A percentile compares a stretch with the other conserved stretches of the same genome.
Conservation (phyloP, 345 rosid genomes). For the Cardamine chenopodiifolia region DNA sequence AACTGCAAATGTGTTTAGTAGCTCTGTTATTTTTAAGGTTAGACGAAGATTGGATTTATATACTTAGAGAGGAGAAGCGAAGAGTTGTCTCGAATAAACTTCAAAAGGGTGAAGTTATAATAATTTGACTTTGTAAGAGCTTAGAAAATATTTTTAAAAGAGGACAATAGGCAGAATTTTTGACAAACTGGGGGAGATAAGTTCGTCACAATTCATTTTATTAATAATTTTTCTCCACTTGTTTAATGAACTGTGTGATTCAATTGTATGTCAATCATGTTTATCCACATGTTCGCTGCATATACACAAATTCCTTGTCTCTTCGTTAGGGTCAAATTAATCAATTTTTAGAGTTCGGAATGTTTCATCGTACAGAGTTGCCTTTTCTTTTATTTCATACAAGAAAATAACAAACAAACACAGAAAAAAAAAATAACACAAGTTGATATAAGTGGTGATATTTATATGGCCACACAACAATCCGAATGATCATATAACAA, state of each 20-base stretch:
- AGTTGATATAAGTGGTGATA: constrained; percentile 13
- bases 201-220: neutral
- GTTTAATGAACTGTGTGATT: constrained; percentile 13
- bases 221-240: neutral
- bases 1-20: neutral
- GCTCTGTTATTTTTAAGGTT: neutral
- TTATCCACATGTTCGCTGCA: constrained; percentile 27
- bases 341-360: constrained; percentile 23
- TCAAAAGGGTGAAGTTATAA: neutral
- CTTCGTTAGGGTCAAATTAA: constrained; percentile 30
- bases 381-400: constrained; percentile 30
- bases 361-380: constrained; percentile 14
- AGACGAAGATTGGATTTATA: neutral
- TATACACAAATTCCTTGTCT: constrained; percentile 15
- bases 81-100: neutral
- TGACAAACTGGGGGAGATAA: neutral
- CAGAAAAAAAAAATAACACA: neutral
- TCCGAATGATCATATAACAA: neutral
- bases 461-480: constrained; percentile 13
- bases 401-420: constrained; percentile 6
- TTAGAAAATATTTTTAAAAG: neutral
- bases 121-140: constrained; percentile 11
- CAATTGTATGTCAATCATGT: constrained; percentile 4
- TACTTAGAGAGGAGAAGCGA: constrained; percentile 8
- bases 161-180: neutral